Conservation (phyloP, 805 yeast genomes). For the Torulaspora quercuum region DNA sequence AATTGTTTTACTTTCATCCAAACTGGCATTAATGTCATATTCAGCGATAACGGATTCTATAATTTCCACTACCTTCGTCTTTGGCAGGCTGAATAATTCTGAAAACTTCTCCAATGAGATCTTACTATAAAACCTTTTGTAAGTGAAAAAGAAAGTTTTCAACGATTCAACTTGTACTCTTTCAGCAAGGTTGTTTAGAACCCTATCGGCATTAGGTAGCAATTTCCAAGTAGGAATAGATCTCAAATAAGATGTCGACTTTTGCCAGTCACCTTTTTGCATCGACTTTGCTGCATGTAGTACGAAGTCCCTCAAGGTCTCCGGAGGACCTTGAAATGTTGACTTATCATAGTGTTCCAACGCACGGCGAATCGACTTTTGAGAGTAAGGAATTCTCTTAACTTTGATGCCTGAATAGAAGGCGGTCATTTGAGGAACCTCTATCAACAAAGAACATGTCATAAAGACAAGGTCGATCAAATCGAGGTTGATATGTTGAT, state of each 20-base stretch:
- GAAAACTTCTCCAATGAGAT: conserved; percentile 67
- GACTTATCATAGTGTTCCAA: conserved; percentile 92
- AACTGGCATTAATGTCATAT: conserved; percentile 68
- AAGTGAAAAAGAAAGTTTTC: conserved; percentile 87
- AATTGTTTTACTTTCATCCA: conserved; percentile 62
- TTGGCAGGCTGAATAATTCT: conserved; percentile 59
- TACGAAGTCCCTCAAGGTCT: conserved; percentile 88
- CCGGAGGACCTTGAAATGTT: conserved; percentile 96
- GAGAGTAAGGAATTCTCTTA: conserved; percentile 52
- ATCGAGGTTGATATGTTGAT: conserved; percentile 95
- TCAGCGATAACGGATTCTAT: conserved; percentile 71
- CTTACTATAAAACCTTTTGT: conserved; percentile 70
- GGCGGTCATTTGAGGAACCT: conserved; percentile 86
- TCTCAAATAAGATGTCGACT: conserved; percentile 61
- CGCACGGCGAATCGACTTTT: conserved; percentile 85
- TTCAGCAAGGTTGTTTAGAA: conserved; percentile 66
- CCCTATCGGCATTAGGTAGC: conserved; percentile 62
- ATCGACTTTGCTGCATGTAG: conserved; percentile 88
- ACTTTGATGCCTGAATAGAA: conserved; percentile 56
- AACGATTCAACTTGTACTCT: conserved; percentile 87
- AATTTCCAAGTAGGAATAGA: conserved; percentile 74
- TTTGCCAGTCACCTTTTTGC: conserved; percentile 85
- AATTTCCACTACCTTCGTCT: conserved; percentile 54
- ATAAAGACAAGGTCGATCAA: conserved; percentile 89
- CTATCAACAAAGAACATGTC: conserved; percentile 84